Evolutionary conservation across 257 asterid species (phyloP).

Genomic region (Leptodermis oblonga): DNA sequence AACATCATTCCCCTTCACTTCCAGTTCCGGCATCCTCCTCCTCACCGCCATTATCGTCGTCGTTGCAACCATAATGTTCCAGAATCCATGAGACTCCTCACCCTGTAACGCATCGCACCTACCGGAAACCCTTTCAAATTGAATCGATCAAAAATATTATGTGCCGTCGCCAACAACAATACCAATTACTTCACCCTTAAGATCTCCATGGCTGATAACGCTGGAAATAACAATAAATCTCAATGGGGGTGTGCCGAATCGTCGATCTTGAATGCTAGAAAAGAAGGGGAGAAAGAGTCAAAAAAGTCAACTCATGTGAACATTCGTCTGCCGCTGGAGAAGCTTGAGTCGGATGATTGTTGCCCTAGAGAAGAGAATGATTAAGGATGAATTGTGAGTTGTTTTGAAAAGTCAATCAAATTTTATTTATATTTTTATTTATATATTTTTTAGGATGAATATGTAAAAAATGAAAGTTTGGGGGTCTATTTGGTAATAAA

Average conservation of each 20-base stretch:
- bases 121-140: conserved; percentile 14
- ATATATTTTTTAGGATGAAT: too few relatives aligned
- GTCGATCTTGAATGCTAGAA: neutral
- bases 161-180: conserved; percentile 1
- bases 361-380: too few relatives aligned
- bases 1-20: neutral
- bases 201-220: conserved; percentile 13
- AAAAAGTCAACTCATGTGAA: conserved; percentile 28
- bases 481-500: too few relatives aligned
- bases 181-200: neutral
- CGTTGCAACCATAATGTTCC: neutral
- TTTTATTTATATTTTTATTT: too few relatives aligned
- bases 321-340: conserved; percentile 63
- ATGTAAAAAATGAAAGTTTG: too few relatives aligned
- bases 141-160: conserved; percentile 12
- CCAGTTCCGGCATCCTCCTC: too few relatives aligned
- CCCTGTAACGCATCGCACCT: conserved; percentile 28
- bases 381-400: too few relatives aligned
- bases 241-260: neutral
- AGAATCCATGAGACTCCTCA: conserved; percentile 27
- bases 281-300: conserved; percentile 4
- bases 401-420: too few relatives aligned
- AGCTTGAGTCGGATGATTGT: conserved; percentile 72
- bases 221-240: neutral
- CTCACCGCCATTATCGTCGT: neutral